A percentile compares a stretch with the other conserved stretches of the same genome.
Conservation (phyloP, 805 yeast genomes). For the Ogataea saltuana region DNA sequence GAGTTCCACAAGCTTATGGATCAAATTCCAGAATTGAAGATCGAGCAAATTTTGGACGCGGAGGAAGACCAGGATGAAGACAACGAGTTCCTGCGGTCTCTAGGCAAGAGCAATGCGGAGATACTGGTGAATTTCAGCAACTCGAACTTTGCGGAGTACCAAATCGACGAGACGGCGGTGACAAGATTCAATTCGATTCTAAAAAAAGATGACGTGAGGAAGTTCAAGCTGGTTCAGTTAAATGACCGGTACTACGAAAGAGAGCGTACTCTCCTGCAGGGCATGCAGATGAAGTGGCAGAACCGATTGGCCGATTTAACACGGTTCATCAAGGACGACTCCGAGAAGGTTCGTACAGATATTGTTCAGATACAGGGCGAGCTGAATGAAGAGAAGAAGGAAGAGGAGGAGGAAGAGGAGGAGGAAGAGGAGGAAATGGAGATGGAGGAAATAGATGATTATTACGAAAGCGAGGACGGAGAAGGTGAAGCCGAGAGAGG, state of each 20-base stretch:
- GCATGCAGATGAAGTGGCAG: conserved; percentile 32
- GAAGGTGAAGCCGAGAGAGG: conserved; percentile 7
- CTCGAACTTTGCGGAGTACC: conserved; percentile 16
- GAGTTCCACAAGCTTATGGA: conserved; percentile 19
- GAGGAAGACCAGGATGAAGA: conserved; percentile 13
- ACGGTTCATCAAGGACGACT: conserved; percentile 27
- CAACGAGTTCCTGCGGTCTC: conserved; percentile 13
- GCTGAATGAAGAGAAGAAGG: conserved; percentile 18
- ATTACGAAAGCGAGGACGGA: conserved; percentile 9
- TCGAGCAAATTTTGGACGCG: conserved; percentile 14
- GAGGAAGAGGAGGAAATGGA: conserved; percentile 15
- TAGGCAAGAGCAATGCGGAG: conserved; percentile 15
- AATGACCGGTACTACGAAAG: conserved; percentile 29
- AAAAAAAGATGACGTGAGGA: conserved; percentile 25
- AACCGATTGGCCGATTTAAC: conserved; percentile 25
- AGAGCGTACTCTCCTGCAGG: conserved; percentile 24
- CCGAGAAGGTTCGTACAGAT: conserved; percentile 15
- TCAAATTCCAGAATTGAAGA: conserved; percentile 25
- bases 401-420: conserved; percentile 14
- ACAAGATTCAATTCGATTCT: conserved; percentile 21
- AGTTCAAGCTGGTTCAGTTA: conserved; percentile 32
- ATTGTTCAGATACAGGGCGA: conserved; percentile 15
- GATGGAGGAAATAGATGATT: conserved; percentile 11
- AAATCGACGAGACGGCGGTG: conserved; percentile 22
- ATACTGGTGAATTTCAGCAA: conserved; percentile 14